phyloP scores from a whole-genome alignment of 768 basidiomycete genomes.

The Pisolithus microcarpus region DNA sequence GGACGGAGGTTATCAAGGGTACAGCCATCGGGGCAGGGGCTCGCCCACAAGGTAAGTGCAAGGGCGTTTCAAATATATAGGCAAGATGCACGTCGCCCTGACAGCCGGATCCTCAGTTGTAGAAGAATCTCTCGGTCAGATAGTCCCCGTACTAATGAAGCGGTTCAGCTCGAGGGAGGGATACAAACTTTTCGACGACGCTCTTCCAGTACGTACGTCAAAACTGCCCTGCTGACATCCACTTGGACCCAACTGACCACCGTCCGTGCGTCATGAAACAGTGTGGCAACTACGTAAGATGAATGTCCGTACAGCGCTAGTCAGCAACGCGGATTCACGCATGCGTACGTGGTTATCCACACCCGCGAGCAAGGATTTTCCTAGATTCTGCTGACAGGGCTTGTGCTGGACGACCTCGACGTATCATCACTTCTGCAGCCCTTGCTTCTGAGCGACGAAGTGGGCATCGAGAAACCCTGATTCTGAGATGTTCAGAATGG shows the following conservation, averaged over 20 bases:
- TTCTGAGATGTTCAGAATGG: constrained; percentile 47
- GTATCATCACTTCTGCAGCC: constrained; percentile 44
- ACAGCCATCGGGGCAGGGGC: constrained; percentile 76
- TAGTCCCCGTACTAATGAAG: constrained; percentile 54
- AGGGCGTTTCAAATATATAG: background rate
- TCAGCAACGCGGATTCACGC: constrained; percentile 69
- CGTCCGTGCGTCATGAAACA: constrained; percentile 12
- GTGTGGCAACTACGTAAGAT: constrained; percentile 41
- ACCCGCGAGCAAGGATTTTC: background rate
- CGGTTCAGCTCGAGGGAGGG: constrained; percentile 68
- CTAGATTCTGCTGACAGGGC: constrained; percentile 26
- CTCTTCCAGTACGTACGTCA: constrained; percentile 37
- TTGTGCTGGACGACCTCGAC: constrained; percentile 53
- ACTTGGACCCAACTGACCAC: background rate
- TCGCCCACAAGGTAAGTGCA: constrained; percentile 40
- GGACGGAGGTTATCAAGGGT: constrained; percentile 67
- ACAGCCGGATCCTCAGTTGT: constrained; percentile 37
- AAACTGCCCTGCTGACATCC: background rate
- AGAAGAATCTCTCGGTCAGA: constrained; percentile 42
- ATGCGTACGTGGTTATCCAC: constrained; percentile 45
- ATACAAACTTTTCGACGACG: constrained; percentile 55
- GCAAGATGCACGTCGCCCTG: constrained; percentile 13
- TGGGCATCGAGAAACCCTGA: constrained; percentile 66
- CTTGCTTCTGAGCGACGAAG: constrained; percentile 63
- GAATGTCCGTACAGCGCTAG: constrained; percentile 46